Base-by-base conservation (phyloP, 2,329 filamentous ascomycete genomes). In the Arachnopeziza araneosa region DNA sequence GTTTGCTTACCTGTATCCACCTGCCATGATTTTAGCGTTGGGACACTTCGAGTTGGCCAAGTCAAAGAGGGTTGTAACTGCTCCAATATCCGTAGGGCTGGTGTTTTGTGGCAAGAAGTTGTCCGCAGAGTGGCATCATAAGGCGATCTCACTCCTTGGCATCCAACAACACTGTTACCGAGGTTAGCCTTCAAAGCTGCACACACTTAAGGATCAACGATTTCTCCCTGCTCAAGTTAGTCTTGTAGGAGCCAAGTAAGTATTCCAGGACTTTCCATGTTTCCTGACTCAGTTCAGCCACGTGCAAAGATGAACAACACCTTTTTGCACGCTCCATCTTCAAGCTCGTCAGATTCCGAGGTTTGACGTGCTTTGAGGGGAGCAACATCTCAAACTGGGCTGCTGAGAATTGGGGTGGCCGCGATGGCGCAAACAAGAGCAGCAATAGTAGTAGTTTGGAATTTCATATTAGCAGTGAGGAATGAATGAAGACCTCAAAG, bases 281-380 rank as follows among this genome's bases (percentile, higher is more conserved):
- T 78, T 8, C 77, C 77, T 17, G 67, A 59, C 61, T 79, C 78
- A 14, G 74, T 77, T 19, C 76, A 77, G 26, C 75, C 78, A 60
- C 78, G 75, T 32, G 77, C 76, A 61, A 76, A 79, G 58, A 78
- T 77, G 63, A 79, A 78, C 53, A 77, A 72, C 22, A 78, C 69
- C 24, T 72, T 70, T 64, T 70, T 72, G 69, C 78, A 80, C 12
- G 51, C 3, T 5, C 56, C 56, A 30, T 58, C 21, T 6, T 26
- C 17, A 19, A 58, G 51, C 30, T 58, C 56, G 32, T 58, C 24
- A n/a, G 56, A 58, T 19, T n/a, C 26, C 24, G 4, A 50, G 24
- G 9, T 49, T 48, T 58, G 56, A 14, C 56, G 56, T 21, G 56
- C 32, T 50, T 58, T 4, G 1, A 58, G 32, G 10, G 26, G 26